Conservation (phyloP, 805 yeast species). For the Sugiyamaella smithiae region DNA sequence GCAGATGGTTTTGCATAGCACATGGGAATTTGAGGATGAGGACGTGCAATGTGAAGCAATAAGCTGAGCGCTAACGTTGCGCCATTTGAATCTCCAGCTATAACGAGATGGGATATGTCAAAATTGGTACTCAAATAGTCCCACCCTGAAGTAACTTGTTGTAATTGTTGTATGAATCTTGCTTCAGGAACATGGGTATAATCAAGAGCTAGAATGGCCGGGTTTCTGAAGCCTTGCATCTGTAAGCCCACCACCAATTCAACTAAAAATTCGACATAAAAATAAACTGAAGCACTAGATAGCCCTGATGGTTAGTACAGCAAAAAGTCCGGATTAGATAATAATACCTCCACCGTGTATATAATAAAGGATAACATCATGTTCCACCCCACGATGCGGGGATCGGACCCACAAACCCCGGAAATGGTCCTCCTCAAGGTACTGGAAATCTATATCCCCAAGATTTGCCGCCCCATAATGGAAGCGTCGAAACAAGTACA, state of each 20-base stretch:
- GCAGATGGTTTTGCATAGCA: slow-evolving; percentile 30
- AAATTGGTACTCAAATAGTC: slow-evolving; percentile 25
- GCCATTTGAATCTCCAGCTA: slow-evolving; percentile 51
- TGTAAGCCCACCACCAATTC: slow-evolving; percentile 42
- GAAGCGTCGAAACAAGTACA: slow-evolving; percentile 28
- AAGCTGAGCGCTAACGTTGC: slow-evolving; percentile 42
- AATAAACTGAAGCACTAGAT: slow-evolving; percentile 37
- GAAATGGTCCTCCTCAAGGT: slow-evolving; percentile 25
- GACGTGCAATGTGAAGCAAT: slow-evolving; percentile 39
- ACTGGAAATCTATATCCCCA: slow-evolving; percentile 28
- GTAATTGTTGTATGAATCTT: slow-evolving; percentile 31
- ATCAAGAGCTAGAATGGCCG: slow-evolving; percentile 43
- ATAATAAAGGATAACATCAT: slow-evolving; percentile 44
- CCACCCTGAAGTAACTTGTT: slow-evolving; percentile 35
- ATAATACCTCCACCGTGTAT: slow-evolving; percentile 43
- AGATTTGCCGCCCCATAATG: slow-evolving; percentile 32
- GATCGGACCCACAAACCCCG: slow-evolving; percentile 38
- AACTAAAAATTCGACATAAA: slow-evolving; percentile 46
- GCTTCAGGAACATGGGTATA: slow-evolving; percentile 22
- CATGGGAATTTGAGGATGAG: slow-evolving; percentile 26
- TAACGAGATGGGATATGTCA: slow-evolving; percentile 33
- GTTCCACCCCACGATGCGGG: slow-evolving; percentile 28
- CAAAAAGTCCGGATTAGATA: neutral
- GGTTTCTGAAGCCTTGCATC: slow-evolving; percentile 50
- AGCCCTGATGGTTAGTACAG: slow-evolving; percentile 24